phyloP scores from a whole-genome alignment of 1,284 basidiomycete species.

The Ganoderma multipileum region DNA sequence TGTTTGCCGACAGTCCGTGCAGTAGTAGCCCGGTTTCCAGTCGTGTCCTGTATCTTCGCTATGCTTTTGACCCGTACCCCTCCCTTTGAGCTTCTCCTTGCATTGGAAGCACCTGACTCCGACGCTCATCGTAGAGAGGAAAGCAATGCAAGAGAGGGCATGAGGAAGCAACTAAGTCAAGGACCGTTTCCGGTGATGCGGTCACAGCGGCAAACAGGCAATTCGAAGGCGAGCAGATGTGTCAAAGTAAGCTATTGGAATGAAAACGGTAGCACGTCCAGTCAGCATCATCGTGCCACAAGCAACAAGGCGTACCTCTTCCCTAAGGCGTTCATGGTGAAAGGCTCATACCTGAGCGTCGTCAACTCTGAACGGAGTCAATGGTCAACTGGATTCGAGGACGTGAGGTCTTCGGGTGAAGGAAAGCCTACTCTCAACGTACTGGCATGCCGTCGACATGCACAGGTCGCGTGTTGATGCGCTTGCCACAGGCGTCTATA shows the following conservation, averaged over 20 bases:
- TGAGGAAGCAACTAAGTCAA: too few relatives aligned
- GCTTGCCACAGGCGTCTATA: too few relatives aligned
- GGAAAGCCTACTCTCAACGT: too few relatives aligned
- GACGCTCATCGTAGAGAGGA: constrained; percentile 2
- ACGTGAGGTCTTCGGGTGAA: too few relatives aligned
- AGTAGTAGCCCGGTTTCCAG: constrained; percentile 10
- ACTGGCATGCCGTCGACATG: too few relatives aligned
- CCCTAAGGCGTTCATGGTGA: neutral
- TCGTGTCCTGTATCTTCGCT: neutral
- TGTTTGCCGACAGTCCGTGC: constrained; percentile 2
- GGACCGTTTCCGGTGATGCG: too few relatives aligned
- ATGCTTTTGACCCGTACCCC: neutral
- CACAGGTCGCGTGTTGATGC: too few relatives aligned
- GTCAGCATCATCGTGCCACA: neutral
- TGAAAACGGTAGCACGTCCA: neutral
- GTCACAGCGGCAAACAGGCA: too few relatives aligned
- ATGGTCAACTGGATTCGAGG: too few relatives aligned
- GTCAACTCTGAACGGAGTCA: neutral
- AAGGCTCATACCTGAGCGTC: neutral
- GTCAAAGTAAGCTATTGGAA: neutral
- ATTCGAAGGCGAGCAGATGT: neutral
- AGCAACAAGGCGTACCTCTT: neutral
- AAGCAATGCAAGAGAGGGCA: too few relatives aligned
- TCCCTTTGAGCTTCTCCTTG: neutral
- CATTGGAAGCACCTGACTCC: constrained; percentile 17